phyloP scores from a whole-genome alignment of 441 rosid species.

The Erysimum pusillum region DNA sequence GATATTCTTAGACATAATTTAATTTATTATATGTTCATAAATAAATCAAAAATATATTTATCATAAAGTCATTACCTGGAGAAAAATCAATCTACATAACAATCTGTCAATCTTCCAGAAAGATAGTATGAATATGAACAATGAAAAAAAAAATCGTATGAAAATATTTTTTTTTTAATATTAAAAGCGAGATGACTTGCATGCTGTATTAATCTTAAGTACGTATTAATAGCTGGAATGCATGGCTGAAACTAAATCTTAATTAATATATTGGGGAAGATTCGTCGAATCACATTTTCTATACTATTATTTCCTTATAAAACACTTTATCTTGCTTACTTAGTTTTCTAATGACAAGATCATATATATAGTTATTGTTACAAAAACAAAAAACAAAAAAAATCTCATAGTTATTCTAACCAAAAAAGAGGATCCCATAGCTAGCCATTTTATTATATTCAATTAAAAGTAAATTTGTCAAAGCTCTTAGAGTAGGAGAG shows the following conservation, averaged over 20 bases:
- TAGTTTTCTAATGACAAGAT: constrained; percentile 24
- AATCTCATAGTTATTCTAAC: neutral
- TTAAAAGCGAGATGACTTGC: constrained; percentile 23
- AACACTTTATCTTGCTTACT: constrained; percentile 13
- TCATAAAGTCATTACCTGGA: constrained; percentile 25
- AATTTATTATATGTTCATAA: neutral
- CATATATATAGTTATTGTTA: neutral
- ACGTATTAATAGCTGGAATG: constrained; percentile 30
- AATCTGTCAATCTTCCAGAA: constrained; percentile 4
- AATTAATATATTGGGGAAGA: constrained; percentile 20
- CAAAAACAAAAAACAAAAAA: too few species aligned
- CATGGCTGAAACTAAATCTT: constrained; percentile 21
- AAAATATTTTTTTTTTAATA: constrained; percentile 2
- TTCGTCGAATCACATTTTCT: constrained; percentile 21
- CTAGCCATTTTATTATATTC: neutral
- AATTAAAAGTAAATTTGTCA: constrained; percentile 6
- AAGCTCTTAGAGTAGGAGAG: constrained; percentile 10
- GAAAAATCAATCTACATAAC: too few species aligned
- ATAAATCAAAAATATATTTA: neutral
- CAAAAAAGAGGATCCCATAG: too few species aligned
- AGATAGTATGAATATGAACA: too few species aligned
- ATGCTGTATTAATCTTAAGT: constrained; percentile 28
- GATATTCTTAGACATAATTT: neutral
- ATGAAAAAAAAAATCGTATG: neutral
- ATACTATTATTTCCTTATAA: neutral